Evolutionary conservation across 352 stramenopile species (phyloP).

Genomic region (Phytophthora rubi): DNA sequence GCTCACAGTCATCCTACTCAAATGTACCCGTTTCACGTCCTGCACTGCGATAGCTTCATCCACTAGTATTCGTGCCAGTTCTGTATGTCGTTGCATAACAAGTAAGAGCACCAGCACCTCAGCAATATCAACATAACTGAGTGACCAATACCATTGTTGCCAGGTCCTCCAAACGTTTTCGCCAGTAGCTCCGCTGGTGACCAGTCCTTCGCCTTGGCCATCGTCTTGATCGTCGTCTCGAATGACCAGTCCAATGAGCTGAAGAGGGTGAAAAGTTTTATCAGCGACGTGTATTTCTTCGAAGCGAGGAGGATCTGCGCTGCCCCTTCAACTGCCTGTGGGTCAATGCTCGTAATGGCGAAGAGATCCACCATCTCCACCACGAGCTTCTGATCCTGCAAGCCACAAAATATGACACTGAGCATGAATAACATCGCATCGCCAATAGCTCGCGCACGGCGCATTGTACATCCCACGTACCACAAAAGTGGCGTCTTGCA

Average conservation of each 20-base stretch:
- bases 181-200: constrained; percentile 58
- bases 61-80: constrained; percentile 50
- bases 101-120: not conserved
- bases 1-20: constrained; percentile 18
- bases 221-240: constrained; percentile 42
- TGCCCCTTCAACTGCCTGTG: constrained; percentile 20
- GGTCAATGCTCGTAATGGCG: constrained; percentile 32
- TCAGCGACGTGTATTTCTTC: constrained; percentile 60
- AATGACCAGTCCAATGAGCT: constrained; percentile 47
- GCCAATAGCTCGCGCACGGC: not conserved
- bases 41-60: constrained; percentile 60
- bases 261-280: constrained; percentile 54
- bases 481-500: constrained; percentile 24
- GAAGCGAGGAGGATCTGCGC: constrained; percentile 33
- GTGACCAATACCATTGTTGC: constrained; percentile 19
- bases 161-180: constrained; percentile 42
- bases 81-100: constrained; percentile 19
- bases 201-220: constrained; percentile 68
- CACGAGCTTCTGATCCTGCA: constrained; percentile 61
- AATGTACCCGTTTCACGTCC: constrained; percentile 59
- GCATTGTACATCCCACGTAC: constrained; percentile 5
- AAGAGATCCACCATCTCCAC: constrained; percentile 71
- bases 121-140: not conserved
- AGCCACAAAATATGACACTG: not conserved
- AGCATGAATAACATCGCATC: constrained; percentile 1